Evolutionary conservation across 1,284 basidiomycete species (phyloP).

Genomic region (Trichosporon sp.): DNA sequence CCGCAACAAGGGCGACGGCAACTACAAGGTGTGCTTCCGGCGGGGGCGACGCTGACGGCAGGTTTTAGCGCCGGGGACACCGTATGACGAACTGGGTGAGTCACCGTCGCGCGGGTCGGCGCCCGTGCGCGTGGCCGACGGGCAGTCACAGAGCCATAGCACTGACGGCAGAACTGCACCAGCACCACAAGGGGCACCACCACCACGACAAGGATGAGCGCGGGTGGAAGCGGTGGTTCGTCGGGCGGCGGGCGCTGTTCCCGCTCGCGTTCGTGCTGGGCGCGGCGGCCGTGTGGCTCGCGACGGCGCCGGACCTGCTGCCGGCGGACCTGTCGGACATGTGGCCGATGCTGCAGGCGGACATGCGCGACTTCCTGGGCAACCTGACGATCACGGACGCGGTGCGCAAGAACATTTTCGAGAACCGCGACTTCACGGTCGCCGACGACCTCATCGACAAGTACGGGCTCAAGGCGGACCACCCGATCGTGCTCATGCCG

Average conservation of each 20-base stretch:
- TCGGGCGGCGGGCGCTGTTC: slow-evolving; percentile 25
- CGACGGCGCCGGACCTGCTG: slow-evolving; percentile 17
- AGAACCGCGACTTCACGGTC: slow-evolving; percentile 76
- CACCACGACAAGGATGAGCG: slow-evolving; percentile 5
- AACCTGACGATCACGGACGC: slow-evolving; percentile 32
- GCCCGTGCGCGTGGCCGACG: not conserved
- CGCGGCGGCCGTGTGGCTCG: slow-evolving; percentile 20
- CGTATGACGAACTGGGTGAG: slow-evolving; percentile 46
- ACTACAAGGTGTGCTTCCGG: slow-evolving; percentile 10
- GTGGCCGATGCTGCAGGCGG: slow-evolving; percentile 36
- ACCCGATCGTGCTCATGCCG: slow-evolving; percentile 75
- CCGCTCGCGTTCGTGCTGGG: slow-evolving; percentile 18
- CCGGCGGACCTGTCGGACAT: slow-evolving; percentile 28
- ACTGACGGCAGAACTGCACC: slow-evolving; percentile 30
- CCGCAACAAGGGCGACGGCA: slow-evolving; percentile 25
- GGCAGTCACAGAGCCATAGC: not conserved
- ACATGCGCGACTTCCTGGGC: slow-evolving; percentile 37
- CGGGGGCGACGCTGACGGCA: slow-evolving; percentile 6
- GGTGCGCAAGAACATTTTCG: slow-evolving; percentile 60
- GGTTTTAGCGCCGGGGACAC: slow-evolving; percentile 45
- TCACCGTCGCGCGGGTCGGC: not conserved
- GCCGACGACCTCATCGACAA: slow-evolving; percentile 66
- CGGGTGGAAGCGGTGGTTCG: slow-evolving; percentile 26
- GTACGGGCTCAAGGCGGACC: slow-evolving; percentile 61
- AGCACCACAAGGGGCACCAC: slow-evolving; percentile 26